phyloP scores from a whole-genome alignment of 148 eudicot species.

The Cornus florida region DNA sequence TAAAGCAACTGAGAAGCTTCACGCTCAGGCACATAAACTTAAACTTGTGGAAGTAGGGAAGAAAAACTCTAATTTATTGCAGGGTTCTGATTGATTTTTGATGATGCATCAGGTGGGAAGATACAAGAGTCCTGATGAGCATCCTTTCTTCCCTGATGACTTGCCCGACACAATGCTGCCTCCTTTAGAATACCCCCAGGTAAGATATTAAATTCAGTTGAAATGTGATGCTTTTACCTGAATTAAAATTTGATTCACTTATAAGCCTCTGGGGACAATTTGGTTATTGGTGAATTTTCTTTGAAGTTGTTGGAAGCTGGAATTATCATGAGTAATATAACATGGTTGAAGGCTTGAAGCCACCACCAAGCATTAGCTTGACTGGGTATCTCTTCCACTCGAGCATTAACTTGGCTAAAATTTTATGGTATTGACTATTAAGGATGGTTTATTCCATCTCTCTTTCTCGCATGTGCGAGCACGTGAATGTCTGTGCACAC shows the following conservation, averaged over 20 bases:
- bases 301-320: not conserved
- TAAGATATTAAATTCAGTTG: slow-evolving; percentile 20
- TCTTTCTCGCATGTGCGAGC: not conserved
- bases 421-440: not conserved
- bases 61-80: not conserved
- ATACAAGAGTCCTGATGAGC: slow-evolving; percentile 89
- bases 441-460: not conserved
- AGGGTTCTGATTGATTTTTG: slow-evolving; percentile 13
- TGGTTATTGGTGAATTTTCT: not conserved
- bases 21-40: slow-evolving; percentile 58
- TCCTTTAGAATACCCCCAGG: slow-evolving; percentile 82
- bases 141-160: slow-evolving; percentile 82
- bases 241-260: not conserved
- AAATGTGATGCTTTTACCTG: not conserved
- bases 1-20: slow-evolving; percentile 87
- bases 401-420: no score
- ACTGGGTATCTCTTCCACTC: no score
- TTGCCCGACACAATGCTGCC: slow-evolving; percentile 79
- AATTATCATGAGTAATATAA: not conserved
- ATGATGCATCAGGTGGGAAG: slow-evolving; percentile 64
- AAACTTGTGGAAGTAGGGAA: not conserved
- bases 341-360: no score
- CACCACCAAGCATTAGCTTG: no score
- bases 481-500: not conserved
- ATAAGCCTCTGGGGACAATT: not conserved